phyloP scores from a whole-genome alignment of 2,329 filamentous ascomycete genomes.

The Paecilomyces sp. region DNA sequence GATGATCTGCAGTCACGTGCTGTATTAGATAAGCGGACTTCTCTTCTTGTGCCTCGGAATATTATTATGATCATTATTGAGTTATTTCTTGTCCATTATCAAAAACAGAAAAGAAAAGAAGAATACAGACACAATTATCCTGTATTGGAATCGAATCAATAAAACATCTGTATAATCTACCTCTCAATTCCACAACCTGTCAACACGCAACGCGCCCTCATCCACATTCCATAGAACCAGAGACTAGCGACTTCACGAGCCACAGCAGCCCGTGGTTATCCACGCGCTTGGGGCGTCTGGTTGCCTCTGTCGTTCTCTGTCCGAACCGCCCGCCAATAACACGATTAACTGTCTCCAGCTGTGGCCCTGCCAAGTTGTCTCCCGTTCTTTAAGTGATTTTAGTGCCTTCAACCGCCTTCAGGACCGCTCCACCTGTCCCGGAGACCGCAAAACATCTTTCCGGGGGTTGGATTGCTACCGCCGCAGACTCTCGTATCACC shows the following conservation, averaged over 20 bases:
- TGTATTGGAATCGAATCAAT: too few relatives aligned
- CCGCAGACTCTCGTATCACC: background rate
- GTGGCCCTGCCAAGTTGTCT: background rate
- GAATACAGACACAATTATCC: background rate
- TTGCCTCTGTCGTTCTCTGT: background rate
- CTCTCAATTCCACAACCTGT: background rate
- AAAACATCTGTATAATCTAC: too few relatives aligned
- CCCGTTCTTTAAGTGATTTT: background rate
- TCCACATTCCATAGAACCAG: too few relatives aligned
- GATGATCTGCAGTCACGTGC: background rate
- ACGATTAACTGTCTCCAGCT: background rate
- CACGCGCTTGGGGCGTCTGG: background rate
- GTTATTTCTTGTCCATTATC: too few relatives aligned
- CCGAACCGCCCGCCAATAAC: background rate
- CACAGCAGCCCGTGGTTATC: background rate
- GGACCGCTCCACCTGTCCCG: background rate
- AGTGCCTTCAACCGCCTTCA: background rate
- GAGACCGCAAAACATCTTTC: background rate
- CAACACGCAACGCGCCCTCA: background rate
- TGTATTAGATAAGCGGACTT: background rate
- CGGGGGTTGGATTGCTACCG: background rate
- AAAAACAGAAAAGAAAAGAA: too few relatives aligned
- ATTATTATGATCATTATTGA: too few relatives aligned
- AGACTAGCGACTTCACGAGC: background rate
- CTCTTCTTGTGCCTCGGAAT: background rate